phyloP scores from a whole-genome alignment of 331 rosid species.

The Quercus lobata region DNA sequence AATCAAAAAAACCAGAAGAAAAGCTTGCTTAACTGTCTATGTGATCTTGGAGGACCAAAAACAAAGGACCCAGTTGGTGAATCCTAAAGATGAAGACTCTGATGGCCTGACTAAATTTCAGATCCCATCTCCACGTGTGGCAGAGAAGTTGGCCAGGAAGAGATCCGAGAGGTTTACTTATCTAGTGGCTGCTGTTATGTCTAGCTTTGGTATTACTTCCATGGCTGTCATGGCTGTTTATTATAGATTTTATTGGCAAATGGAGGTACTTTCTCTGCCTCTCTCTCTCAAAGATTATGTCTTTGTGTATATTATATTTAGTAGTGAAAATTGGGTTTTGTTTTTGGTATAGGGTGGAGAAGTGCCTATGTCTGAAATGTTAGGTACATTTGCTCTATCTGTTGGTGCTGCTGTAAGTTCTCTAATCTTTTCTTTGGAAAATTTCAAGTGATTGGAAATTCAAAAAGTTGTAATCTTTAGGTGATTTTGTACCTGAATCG shows the following conservation, averaged over 20 bases:
- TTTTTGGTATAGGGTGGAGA: conserved; percentile 57
- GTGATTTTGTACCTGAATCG: conserved; percentile 2
- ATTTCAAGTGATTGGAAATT: background rate
- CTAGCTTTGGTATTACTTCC: conserved; percentile 80
- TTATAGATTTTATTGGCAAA: conserved; percentile 85
- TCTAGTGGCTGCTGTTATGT: conserved; percentile 76
- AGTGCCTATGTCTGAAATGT: conserved; percentile 74
- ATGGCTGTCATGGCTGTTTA: conserved; percentile 80
- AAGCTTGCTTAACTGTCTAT: conserved; percentile 43
- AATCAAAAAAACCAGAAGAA: conserved; percentile 26
- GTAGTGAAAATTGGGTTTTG: conserved; percentile 15
- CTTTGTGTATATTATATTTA: background rate
- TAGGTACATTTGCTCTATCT: conserved; percentile 84
- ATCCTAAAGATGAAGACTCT: conserved; percentile 3
- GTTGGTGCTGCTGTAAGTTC: conserved; percentile 82
- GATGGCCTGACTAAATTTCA: conserved; percentile 8
- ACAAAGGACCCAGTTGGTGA: conserved; percentile 26
- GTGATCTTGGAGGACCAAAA: conserved; percentile 72
- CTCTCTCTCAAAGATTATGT: background rate
- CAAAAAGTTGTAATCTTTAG: background rate
- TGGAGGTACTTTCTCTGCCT: conserved; percentile 45
- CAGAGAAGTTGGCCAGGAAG: conserved; percentile 62
- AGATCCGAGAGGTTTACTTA: conserved; percentile 68
- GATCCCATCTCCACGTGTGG: conserved; percentile 34
- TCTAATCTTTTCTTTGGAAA: background rate